Evolutionary conservation across 345 rosid genomes (phyloP).

Genomic region (Gossypium bickii): DNA sequence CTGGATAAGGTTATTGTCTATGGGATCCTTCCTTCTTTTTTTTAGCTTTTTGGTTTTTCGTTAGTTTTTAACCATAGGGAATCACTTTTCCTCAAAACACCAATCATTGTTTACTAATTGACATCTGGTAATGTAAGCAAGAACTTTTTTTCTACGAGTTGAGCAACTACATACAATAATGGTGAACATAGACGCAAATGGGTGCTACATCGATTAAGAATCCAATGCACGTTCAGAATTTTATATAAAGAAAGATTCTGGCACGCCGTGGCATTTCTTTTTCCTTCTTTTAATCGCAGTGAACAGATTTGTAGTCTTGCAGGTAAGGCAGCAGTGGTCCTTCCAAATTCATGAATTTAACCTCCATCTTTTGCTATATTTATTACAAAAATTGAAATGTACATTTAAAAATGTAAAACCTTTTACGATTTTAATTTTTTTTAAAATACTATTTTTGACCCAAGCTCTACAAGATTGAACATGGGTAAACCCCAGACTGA

Average conservation of each 20-base stretch:
- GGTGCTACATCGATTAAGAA: neutral
- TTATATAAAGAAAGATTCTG: neutral
- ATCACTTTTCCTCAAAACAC: neutral
- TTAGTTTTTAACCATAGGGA: neutral
- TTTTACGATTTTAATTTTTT: too few species aligned
- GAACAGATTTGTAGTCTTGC: neutral
- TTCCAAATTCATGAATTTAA: too few species aligned
- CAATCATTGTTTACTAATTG: neutral
- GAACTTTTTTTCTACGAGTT: too few species aligned
- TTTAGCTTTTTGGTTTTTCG: neutral
- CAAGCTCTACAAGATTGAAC: too few species aligned
- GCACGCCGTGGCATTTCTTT: neutral
- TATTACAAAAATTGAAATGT: too few species aligned
- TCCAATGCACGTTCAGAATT: neutral
- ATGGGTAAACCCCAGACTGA: too few species aligned
- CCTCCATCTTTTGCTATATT: too few species aligned
- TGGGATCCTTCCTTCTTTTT: neutral
- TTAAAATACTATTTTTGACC: too few species aligned
- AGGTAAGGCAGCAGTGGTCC: too few species aligned
- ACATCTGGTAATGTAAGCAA: neutral
- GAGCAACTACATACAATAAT: neutral
- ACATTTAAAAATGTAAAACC: too few species aligned
- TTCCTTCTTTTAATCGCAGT: neutral
- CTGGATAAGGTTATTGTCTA: slow-evolving; percentile 1
- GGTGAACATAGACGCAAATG: neutral